Evolutionary conservation across 345 rosid species (phyloP).

Genomic region (Rhodamnia rubescens): DNA sequence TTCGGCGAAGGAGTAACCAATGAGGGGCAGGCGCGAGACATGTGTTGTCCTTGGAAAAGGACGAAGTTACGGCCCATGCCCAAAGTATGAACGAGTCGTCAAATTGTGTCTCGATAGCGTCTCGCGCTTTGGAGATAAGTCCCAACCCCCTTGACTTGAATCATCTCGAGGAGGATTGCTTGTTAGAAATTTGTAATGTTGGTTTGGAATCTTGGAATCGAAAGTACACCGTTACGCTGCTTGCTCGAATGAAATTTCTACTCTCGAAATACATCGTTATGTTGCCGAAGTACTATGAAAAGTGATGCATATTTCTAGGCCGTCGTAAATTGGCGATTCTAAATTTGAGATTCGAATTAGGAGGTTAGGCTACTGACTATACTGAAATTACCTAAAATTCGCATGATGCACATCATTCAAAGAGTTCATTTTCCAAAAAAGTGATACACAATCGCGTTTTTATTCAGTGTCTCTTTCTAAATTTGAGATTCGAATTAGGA

Average conservation of each 20-base stretch:
- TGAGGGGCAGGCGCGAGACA: background rate
- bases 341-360: background rate
- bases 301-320: no score
- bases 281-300: background rate
- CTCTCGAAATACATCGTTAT: background rate
- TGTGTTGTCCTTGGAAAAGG: background rate
- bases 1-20: background rate
- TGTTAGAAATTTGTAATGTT: background rate
- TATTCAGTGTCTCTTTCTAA: background rate
- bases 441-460: background rate
- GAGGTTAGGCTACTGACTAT: background rate
- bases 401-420: background rate
- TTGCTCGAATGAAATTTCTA: background rate
- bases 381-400: background rate
- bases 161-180: background rate
- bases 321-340: no score
- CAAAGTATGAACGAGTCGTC: background rate
- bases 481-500: background rate
- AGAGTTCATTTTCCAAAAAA: background rate
- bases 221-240: background rate
- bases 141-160: background rate
- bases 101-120: background rate
- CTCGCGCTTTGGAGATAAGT: background rate
- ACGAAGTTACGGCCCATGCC: background rate
- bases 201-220: background rate